Base-by-base conservation (phyloP, 805 yeast genomes). In the Sugiyamaella boreocaroliniensis region DNA sequence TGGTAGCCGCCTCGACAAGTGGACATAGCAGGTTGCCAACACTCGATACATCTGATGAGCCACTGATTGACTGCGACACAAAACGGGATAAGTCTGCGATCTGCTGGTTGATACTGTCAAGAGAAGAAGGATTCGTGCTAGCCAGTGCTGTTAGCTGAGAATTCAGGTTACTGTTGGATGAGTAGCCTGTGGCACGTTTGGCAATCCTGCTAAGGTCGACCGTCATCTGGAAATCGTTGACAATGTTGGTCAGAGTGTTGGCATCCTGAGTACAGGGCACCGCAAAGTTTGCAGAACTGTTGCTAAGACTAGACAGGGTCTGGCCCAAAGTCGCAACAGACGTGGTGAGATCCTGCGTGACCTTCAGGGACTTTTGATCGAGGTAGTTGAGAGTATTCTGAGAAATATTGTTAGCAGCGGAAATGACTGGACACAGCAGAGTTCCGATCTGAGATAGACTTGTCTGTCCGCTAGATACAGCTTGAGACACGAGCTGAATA, bases 21-120 rank as follows among this genome's bases (percentile, higher is more conserved):
- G 53, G 53, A 16, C 53, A 50, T 5, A 50, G 50, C 40, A 45
- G 18, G n/a, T 45, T 14, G n/a, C 37, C n/a, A 14, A 32, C 11
- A 18, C 29, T 44, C 14, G 47, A 43, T 10, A 16, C 18, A 44
- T 18, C 18, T 10, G 47, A 44, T 3, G 12, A 43, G 29, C 14
- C 12, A n/a, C 16, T 22, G 12, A 48, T 29, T 5, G 18, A 14
- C 15, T 26, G n/a, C 9, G 37, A 51, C n/a, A 43, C 42, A 18
- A 12, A 22, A 16, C 20, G 49, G 29, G 52, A 22, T 6, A 18
- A 9, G 10, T 14, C n/a, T 2, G 8, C n/a, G 8, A 32, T 32
- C 37, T 32, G 37, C 37, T 32, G 37, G 37, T 32, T 32, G 11
- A 32, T 32, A 32, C 37, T 32, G 5, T 32, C 37, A 14, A 32